Conservation (phyloP, 2,329 filamentous ascomycete species). For the Mollisia scopiformis region DNA sequence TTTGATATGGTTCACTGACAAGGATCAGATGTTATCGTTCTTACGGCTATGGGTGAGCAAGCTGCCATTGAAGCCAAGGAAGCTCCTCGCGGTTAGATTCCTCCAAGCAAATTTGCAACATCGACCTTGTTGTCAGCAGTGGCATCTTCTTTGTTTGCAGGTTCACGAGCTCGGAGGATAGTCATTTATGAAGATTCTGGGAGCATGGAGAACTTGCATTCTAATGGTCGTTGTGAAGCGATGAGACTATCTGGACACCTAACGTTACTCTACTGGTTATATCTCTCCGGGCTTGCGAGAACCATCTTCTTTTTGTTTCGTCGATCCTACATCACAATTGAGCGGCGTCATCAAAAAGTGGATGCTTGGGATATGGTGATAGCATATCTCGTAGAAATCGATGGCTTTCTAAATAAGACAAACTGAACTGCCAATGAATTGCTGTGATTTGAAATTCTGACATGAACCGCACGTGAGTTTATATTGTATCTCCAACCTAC, state of each 20-base stretch:
- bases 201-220: slow-evolving; percentile 38
- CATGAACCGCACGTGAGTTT: background rate
- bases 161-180: slow-evolving; percentile 24
- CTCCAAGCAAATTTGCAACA: slow-evolving; percentile 25
- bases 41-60: slow-evolving; percentile 97
- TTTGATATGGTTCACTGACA: background rate
- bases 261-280: slow-evolving; percentile 43
- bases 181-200: slow-evolving; percentile 31
- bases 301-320: slow-evolving; percentile 32
- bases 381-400: slow-evolving; percentile 37
- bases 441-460: background rate
- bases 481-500: no score
- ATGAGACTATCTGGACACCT: slow-evolving; percentile 49
- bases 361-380: slow-evolving; percentile 32
- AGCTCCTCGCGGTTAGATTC: slow-evolving; percentile 57
- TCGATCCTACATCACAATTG: slow-evolving; percentile 37
- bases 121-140: slow-evolving; percentile 35
- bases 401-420: slow-evolving; percentile 28
- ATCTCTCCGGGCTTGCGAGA: slow-evolving; percentile 33
- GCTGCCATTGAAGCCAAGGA: slow-evolving; percentile 92
- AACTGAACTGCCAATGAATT: background rate
- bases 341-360: slow-evolving; percentile 40
- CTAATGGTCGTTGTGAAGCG: slow-evolving; percentile 47
- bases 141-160: slow-evolving; percentile 32
- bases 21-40: slow-evolving; percentile 78